Evolutionary conservation across 768 basidiomycete genomes (phyloP), one percentile per base, ranked within the genome.

Genomic region (Amanita brunnescens): DNA sequence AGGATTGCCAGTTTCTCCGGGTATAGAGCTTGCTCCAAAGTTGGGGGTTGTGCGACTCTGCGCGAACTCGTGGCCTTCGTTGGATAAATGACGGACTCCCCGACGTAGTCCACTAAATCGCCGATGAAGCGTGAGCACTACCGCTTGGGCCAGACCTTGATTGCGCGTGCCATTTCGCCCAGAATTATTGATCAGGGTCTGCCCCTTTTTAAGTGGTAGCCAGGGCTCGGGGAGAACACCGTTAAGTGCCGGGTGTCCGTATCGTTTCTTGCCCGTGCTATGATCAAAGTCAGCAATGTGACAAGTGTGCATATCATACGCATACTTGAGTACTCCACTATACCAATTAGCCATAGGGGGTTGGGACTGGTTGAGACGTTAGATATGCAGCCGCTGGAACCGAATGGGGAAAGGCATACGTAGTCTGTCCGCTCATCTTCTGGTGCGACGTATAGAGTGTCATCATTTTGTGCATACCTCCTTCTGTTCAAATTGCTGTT

Each of bases 261-360:
- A 98, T 37, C 94, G 83, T 45, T 89, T 74, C 64, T 94, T 91
- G 8, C 92, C 92, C n/a, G 93, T 96, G 63, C 90, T 92, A 55
- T 30, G 34, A 38, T 24, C 12, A 37, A 21, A 18, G 13, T 9
- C 12, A 29, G 21, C 3, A 23, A 18, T 52, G 14, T 6, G 14
- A 34, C 21, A 26, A 9, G 29, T 23, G 2, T 20, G 30, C 47
- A 43, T 59, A 73, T 58, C 26, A 20, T 33, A 16, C 18, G 58
- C 59, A 12, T 63, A 91, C 90, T 95, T 95, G 12, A 98, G 72
- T 18, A 98, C 91, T 0, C 95, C 95, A 39, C 76, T 78, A 64
- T 91, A 97, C 83, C 91, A 94, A 59, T 91, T 91, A 12, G 87
- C 85, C 90, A 98, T 93, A 0, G 95, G 95, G 0, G 95, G 94